These are phyloP conservation scores for Diaporthe velutina DNA, from an alignment of 2,329 filamentous ascomycete species.

Conservation along the genomic window DNA sequence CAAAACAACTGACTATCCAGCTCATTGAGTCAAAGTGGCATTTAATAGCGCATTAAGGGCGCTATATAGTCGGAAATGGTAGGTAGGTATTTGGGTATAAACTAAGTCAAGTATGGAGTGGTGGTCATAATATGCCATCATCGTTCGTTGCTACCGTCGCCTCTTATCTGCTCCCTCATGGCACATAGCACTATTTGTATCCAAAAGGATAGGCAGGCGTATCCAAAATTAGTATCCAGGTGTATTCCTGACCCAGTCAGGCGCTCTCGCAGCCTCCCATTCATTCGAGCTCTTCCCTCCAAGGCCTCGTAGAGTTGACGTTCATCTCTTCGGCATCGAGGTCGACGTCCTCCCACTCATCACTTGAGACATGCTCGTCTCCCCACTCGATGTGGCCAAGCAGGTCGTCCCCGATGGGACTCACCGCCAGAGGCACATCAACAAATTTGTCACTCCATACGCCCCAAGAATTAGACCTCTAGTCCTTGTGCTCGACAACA, in stretches of 20 bases:
- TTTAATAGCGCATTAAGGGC: too few relatives aligned
- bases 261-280: neutral
- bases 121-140: conserved; percentile 22
- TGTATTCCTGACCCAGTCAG: conserved; percentile 5
- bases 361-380: neutral
- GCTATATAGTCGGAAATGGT: neutral
- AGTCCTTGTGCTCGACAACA: conserved; percentile 30
- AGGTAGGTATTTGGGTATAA: conserved; percentile 34
- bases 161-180: neutral
- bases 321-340: conserved; percentile 27
- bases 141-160: neutral
- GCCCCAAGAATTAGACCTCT: conserved; percentile 1
- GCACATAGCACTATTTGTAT: conserved; percentile 4
- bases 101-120: conserved; percentile 6
- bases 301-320: conserved; percentile 8
- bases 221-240: conserved; percentile 27
- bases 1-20: neutral
- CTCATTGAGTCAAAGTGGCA: neutral
- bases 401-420: conserved; percentile 16
- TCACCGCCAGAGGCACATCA: conserved; percentile 19
- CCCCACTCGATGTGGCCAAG: neutral
- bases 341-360: conserved; percentile 30
- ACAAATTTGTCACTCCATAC: conserved; percentile 26
- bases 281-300: conserved; percentile 27
- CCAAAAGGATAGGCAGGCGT: neutral